phyloP scores from a whole-genome alignment of 495 filamentous ascomycete genomes.

The Xylaria acuta region DNA sequence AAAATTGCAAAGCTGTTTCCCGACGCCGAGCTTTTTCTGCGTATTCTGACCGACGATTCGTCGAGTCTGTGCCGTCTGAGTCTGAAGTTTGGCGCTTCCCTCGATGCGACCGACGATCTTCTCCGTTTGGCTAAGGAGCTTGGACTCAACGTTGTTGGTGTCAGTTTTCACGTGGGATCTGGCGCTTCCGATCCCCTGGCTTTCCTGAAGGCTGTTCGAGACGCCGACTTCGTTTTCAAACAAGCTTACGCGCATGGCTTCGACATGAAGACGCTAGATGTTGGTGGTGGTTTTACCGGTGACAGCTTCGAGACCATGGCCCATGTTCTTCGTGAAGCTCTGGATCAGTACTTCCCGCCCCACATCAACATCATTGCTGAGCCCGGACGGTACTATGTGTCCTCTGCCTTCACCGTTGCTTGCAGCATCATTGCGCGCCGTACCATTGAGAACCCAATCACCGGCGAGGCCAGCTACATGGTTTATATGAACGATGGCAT shows the following conservation, averaged over 20 bases:
- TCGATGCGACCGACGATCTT: constrained; percentile 79
- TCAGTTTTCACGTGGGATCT: constrained; percentile 97
- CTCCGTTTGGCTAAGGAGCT: constrained; percentile 82
- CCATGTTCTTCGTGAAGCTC: constrained; percentile 73
- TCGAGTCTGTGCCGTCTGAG: constrained; percentile 92
- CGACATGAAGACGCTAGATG: constrained; percentile 84
- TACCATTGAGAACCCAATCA: constrained; percentile 66
- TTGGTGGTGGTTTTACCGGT: constrained; percentile 89
- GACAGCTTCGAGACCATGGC: constrained; percentile 94
- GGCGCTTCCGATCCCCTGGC: constrained; percentile 89
- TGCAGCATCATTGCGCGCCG: constrained; percentile 96
- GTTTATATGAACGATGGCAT: constrained; percentile 95
- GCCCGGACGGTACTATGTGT: constrained; percentile 94
- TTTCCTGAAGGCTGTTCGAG: constrained; percentile 87
- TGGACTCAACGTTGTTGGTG: constrained; percentile 94
- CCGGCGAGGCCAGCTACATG: constrained; percentile 78
- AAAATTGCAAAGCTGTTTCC: constrained; percentile 94
- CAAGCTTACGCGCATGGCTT: constrained; percentile 80
- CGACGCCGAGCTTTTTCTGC: constrained; percentile 86
- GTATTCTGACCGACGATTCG: constrained; percentile 95
- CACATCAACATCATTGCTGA: constrained; percentile 91
- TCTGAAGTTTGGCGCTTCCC: constrained; percentile 92
- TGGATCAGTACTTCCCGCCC: constrained; percentile 87
- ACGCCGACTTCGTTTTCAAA: constrained; percentile 89
- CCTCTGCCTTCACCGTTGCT: constrained; percentile 89